phyloP scores from a whole-genome alignment of 139 green algal species.

The Asterochloris erici region DNA sequence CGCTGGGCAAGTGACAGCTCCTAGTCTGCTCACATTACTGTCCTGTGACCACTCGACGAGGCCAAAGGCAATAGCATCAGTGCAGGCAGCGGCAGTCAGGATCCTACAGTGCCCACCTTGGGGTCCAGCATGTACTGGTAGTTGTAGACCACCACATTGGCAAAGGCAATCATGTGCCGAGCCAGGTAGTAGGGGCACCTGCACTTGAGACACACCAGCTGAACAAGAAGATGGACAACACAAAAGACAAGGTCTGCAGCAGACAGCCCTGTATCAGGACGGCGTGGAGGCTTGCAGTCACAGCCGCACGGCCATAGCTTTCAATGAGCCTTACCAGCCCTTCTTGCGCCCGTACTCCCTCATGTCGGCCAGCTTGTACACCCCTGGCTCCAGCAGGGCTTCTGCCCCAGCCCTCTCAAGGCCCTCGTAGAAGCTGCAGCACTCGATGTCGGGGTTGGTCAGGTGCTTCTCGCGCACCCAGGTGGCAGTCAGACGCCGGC shows the following conservation, averaged over 20 bases:
- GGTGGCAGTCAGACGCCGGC: conserved; percentile 85
- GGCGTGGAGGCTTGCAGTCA: conserved; percentile 2
- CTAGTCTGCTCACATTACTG: no score
- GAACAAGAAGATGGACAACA: no score
- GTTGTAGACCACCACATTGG: conserved; percentile 98
- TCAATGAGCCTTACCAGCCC: conserved; percentile 47
- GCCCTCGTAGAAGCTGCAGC: conserved; percentile 85
- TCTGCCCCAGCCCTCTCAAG: conserved; percentile 71
- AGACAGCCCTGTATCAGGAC: no score
- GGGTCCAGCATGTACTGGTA: conserved; percentile 99
- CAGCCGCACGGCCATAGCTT: no score
- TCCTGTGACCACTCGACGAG: no score
- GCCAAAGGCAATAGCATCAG: no score
- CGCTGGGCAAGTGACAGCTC: no score
- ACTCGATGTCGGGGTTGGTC: conserved; percentile 42
- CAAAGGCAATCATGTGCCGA: conserved; percentile 92
- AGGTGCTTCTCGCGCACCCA: conserved; percentile 85
- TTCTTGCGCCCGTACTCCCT: conserved; percentile 81
- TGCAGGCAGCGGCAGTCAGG: no score
- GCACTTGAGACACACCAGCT: not conserved
- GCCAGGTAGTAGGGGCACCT: conserved; percentile 97
- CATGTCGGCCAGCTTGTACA: conserved; percentile 81
- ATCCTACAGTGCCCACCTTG: conserved; percentile 55
- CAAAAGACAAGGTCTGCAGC: no score
- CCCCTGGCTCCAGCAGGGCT: conserved; percentile 40